phyloP scores from a whole-genome alignment of 192 early-diverging fungal species.

The Backusella westeae region DNA sequence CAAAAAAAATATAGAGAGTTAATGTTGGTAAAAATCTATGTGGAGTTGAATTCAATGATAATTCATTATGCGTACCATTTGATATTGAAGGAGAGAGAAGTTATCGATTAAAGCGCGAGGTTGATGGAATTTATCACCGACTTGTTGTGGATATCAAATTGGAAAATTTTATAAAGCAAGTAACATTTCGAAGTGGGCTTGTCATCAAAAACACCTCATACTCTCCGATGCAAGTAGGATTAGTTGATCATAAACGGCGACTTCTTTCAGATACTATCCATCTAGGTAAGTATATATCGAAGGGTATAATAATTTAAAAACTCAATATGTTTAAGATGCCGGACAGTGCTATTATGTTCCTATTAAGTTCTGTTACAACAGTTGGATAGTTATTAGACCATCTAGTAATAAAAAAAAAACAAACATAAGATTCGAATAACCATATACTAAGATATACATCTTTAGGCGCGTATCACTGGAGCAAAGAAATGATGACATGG shows the following conservation, averaged over 20 bases:
- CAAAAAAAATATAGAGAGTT: background rate
- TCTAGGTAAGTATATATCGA: background rate
- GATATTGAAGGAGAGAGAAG: constrained; percentile 69
- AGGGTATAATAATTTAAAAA: too few relatives aligned
- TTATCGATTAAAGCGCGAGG: constrained; percentile 61
- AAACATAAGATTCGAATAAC: background rate
- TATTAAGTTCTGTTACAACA: constrained; percentile 65
- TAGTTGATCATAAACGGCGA: constrained; percentile 37
- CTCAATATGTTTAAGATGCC: constrained; percentile 14
- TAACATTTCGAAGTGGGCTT: constrained; percentile 71
- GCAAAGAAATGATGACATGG: constrained; percentile 67
- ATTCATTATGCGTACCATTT: constrained; percentile 65
- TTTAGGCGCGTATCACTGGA: constrained; percentile 65
- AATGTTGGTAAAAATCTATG: constrained; percentile 30
- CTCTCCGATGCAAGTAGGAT: constrained; percentile 55
- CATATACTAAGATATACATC: background rate
- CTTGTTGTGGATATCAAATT: constrained; percentile 75
- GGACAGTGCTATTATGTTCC: constrained; percentile 62
- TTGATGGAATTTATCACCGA: constrained; percentile 64
- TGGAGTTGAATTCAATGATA: constrained; percentile 53
- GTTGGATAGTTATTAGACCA: constrained; percentile 67
- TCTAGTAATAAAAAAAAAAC: constrained; percentile 9
- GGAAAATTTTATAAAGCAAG: constrained; percentile 72
- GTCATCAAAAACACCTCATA: constrained; percentile 65
- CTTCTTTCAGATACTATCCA: constrained; percentile 26